These are phyloP conservation scores for Kwoniella sp. DNA, from an alignment of 768 basidiomycete species.

Conservation along the genomic window DNA sequence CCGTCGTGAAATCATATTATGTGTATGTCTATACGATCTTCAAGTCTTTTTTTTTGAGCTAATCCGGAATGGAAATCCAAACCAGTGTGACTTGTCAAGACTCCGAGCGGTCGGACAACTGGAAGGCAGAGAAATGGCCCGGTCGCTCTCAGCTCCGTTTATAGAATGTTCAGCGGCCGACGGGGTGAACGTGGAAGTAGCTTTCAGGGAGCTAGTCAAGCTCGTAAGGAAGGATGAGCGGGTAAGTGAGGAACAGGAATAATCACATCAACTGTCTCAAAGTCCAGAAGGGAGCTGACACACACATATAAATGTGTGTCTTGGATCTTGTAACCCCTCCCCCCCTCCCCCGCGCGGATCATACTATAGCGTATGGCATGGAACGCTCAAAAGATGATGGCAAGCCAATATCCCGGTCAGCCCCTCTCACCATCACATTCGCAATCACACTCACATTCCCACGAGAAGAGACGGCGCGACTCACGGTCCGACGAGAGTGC, in stretches of 20 bases:
- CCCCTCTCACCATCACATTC: neutral
- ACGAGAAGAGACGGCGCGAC: slow-evolving; percentile 1
- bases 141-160: slow-evolving; percentile 55
- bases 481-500: neutral
- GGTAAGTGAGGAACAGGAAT: too few relatives aligned
- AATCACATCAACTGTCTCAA: too few relatives aligned
- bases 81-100: slow-evolving; percentile 46
- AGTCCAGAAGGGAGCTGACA: too few relatives aligned
- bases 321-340: too few relatives aligned
- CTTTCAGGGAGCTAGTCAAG: slow-evolving; percentile 58
- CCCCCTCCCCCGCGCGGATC: too few relatives aligned
- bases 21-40: too few relatives aligned
- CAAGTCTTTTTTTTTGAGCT: too few relatives aligned
- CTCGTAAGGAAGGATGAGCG: slow-evolving; percentile 58
- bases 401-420: neutral
- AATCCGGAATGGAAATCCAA: too few relatives aligned
- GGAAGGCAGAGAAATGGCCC: slow-evolving; percentile 53
- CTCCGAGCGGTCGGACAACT: slow-evolving; percentile 41
- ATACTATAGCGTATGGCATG: neutral
- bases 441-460: neutral
- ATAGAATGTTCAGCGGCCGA: slow-evolving; percentile 60
- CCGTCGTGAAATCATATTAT: too few relatives aligned
- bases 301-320: too few relatives aligned
- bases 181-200: slow-evolving; percentile 60
- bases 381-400: slow-evolving; percentile 1